These are phyloP conservation scores for Lactarius psammicola DNA, from an alignment of 768 basidiomycete species.

Conservation along the genomic window DNA sequence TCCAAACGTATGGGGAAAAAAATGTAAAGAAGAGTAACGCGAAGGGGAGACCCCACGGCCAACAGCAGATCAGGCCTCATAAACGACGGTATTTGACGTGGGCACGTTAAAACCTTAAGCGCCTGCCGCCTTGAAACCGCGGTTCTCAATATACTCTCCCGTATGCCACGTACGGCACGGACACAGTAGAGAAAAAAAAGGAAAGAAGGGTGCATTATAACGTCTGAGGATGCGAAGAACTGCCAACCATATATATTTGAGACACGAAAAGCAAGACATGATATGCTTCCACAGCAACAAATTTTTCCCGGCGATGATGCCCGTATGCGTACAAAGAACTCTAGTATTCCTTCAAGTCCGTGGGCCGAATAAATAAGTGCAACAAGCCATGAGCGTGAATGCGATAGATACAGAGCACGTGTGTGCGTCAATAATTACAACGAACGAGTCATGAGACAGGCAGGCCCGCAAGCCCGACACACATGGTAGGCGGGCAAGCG, in stretches of 20 bases:
- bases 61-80: neutral
- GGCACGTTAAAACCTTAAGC: neutral
- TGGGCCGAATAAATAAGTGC: constrained; percentile 6
- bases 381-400: constrained; percentile 8
- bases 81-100: neutral
- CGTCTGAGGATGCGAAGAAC: neutral
- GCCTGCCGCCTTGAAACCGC: neutral
- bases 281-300: neutral
- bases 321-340: constrained; percentile 5
- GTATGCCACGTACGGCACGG: neutral
- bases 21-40: neutral
- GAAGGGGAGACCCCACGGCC: neutral
- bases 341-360: constrained; percentile 2
- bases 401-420: neutral
- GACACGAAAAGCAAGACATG: neutral
- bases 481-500: constrained; percentile 1
- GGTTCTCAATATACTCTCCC: too few species aligned
- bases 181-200: neutral
- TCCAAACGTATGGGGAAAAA: neutral
- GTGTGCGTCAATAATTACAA: constrained; percentile 11
- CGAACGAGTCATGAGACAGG: constrained; percentile 4
- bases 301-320: neutral
- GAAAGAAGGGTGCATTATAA: neutral
- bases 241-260: constrained; percentile 9
- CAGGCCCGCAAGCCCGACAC: neutral